These are phyloP conservation scores for Phytophthora fragariae DNA, from an alignment of 352 stramenopile species.

Conservation along the genomic window DNA sequence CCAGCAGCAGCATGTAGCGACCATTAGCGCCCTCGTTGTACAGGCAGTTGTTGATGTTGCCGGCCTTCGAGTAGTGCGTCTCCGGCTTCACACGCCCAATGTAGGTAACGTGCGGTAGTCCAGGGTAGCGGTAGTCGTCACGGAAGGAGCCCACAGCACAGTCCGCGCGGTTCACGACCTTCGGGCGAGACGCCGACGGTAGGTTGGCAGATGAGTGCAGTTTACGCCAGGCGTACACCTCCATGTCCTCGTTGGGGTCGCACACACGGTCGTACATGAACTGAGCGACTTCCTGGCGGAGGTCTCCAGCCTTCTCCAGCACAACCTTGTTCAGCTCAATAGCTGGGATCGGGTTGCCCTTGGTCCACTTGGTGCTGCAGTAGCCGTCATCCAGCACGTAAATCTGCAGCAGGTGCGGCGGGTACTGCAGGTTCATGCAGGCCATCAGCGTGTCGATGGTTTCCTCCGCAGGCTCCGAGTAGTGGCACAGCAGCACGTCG, in stretches of 20 bases:
- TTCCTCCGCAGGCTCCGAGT: conserved; percentile 86
- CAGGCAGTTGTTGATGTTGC: conserved; percentile 92
- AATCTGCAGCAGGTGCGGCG: conserved; percentile 85
- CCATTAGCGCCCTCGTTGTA: conserved; percentile 89
- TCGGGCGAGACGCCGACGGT: conserved; percentile 68
- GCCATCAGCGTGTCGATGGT: conserved; percentile 87
- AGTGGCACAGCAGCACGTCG: conserved; percentile 84
- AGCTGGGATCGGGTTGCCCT: conserved; percentile 70
- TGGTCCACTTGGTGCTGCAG: conserved; percentile 83
- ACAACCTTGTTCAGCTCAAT: conserved; percentile 84
- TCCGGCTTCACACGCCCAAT: conserved; percentile 81
- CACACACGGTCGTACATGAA: conserved; percentile 92
- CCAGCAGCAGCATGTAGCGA: conserved; percentile 80
- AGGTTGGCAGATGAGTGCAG: conserved; percentile 86
- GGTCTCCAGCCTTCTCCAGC: conserved; percentile 79
- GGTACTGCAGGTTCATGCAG: conserved; percentile 91
- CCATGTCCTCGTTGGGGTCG: conserved; percentile 87
- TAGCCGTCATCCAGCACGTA: conserved; percentile 89
- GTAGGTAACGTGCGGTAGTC: conserved; percentile 79
- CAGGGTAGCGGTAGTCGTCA: conserved; percentile 88
- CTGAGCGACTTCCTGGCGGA: conserved; percentile 86
- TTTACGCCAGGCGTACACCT: conserved; percentile 90
- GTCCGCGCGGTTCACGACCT: conserved; percentile 78
- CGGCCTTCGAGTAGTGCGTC: conserved; percentile 85
- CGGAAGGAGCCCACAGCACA: conserved; percentile 85